Base-by-base conservation (phyloP, 106 monocot genomes). In the Dactylorhiza incarnata region DNA sequence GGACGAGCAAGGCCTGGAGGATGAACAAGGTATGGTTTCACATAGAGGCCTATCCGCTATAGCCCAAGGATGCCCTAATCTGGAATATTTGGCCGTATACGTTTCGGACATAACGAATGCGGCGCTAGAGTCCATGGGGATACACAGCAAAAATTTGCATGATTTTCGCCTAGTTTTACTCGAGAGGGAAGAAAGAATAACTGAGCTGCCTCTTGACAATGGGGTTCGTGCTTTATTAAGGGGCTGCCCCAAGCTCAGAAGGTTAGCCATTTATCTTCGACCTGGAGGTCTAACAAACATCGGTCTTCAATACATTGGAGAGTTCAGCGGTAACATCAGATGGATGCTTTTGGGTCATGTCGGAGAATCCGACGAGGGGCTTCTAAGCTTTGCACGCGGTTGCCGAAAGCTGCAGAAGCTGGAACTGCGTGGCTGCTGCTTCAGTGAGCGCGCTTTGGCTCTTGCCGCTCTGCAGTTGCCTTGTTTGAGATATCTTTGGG, bases 111-210 rank as follows among this genome's bases (percentile, higher is more conserved):
- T 93, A 49, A 83, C 77, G 11, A 93, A 96, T 78, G 78, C 84
- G 13, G 90, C 93, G 5, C 48, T 96, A 19, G 93, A 93, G 76
- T 65, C 85, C 26, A 50, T 93, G 17, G 89, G 91, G n/a, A 80
- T 84, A 7, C 77, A 75, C 83, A 74, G 87, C 86, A 84, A 89
- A 68, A 91, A 89, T 26, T 77, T 99, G 6, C 66, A 76, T 44
- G 94, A 99, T 78, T 89, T 94, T 71, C 85, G 97, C 17, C 74
- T 94, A 23, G 93, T 97, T 17, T 75, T 93, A 71, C 87, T 97
- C 14, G 87, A 93, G 44, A 73, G 86, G 63, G 81, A 90, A 80
- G 85, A 85, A 45, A 76, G 63, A 48, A 90, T 93, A 48, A 79
- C 90, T 37, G 90, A 96, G 61, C 75, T 93, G 23, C 90, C 95